These are phyloP conservation scores for Debaryomyces udenii DNA, from an alignment of 1,139 yeast genomes.

Conservation along the genomic window DNA sequence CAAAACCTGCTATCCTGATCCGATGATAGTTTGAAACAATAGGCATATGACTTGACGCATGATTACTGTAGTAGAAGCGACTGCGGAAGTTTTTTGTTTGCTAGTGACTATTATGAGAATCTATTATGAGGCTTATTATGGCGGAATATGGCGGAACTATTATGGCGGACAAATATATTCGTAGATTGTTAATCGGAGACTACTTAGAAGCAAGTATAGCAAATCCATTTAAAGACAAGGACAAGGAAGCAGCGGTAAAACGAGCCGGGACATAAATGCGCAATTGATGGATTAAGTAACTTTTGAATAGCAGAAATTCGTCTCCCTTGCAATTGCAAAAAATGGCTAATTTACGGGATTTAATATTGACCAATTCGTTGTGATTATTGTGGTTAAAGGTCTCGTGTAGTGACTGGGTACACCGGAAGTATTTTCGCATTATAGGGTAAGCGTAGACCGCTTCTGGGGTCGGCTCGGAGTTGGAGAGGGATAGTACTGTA, in stretches of 20 bases:
- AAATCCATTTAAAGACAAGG: not conserved
- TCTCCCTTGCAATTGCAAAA: slow-evolving; percentile 15
- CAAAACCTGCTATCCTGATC: slow-evolving; percentile 1
- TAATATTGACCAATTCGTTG: slow-evolving; percentile 15
- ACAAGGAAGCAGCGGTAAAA: not conserved
- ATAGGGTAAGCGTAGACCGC: not conserved
- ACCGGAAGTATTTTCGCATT: slow-evolving; percentile 5
- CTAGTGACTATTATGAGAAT: not conserved
- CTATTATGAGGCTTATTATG: too few relatives aligned
- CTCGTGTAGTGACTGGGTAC: slow-evolving; percentile 11
- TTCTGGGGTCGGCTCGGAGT: slow-evolving; percentile 5
- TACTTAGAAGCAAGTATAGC: slow-evolving; percentile 1
- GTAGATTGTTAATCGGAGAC: not conserved
- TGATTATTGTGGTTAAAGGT: slow-evolving; percentile 16
- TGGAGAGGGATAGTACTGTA: slow-evolving; percentile 10
- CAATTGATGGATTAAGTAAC: slow-evolving; percentile 5
- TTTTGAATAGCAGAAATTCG: slow-evolving; percentile 7
- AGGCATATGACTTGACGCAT: not conserved
- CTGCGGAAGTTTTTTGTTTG: not conserved
- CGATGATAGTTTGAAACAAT: slow-evolving; percentile 2
- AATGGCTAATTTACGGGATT: slow-evolving; percentile 13
- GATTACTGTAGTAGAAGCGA: not conserved
- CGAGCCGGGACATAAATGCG: not conserved
- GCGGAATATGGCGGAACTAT: not conserved
- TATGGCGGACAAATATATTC: not conserved